These are phyloP conservation scores for Pilatotrama ljubarskyi DNA, from an alignment of 768 basidiomycete species.

Conservation along the genomic window DNA sequence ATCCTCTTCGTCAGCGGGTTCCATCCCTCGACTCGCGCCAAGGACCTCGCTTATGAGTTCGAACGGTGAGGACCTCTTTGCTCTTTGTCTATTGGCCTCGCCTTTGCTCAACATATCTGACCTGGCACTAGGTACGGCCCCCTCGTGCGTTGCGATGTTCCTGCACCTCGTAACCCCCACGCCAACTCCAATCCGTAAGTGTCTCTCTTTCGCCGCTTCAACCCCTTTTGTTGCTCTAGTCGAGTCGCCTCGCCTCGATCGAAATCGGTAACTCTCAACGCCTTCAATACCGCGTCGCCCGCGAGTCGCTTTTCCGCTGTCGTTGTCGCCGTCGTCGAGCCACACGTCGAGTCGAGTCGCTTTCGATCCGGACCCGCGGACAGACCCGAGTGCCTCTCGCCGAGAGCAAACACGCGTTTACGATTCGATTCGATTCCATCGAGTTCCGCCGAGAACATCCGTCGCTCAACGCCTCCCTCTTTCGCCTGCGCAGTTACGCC, in stretches of 20 bases:
- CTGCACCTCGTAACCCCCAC: slow-evolving; percentile 78
- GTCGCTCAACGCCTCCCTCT: slow-evolving; percentile 57
- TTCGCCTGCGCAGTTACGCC: slow-evolving; percentile 68
- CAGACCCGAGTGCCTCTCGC: slow-evolving; percentile 1
- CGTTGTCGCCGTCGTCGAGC: slow-evolving; percentile 4
- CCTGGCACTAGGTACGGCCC: slow-evolving; percentile 64
- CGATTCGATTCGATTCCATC: slow-evolving; percentile 23
- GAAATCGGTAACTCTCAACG: slow-evolving; percentile 9
- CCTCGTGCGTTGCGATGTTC: slow-evolving; percentile 86
- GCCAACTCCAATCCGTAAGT: slow-evolving; percentile 84
- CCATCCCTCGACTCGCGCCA: slow-evolving; percentile 77
- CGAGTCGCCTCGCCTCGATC: slow-evolving; percentile 30
- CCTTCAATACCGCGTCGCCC: neutral
- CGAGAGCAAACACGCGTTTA: slow-evolving; percentile 19
- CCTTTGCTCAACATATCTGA: neutral
- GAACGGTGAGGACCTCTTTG: slow-evolving; percentile 56
- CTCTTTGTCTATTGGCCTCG: neutral
- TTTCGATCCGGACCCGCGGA: slow-evolving; percentile 1
- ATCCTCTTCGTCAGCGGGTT: slow-evolving; percentile 89
- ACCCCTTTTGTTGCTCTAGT: slow-evolving; percentile 35
- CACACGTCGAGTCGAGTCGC: slow-evolving; percentile 6
- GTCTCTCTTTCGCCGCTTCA: slow-evolving; percentile 20
- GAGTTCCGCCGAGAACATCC: slow-evolving; percentile 38
- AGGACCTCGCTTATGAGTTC: slow-evolving; percentile 84
- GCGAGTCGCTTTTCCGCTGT: slow-evolving; percentile 16